Conservation (phyloP, 768 basidiomycete genomes). For the Lepiota venenata region DNA sequence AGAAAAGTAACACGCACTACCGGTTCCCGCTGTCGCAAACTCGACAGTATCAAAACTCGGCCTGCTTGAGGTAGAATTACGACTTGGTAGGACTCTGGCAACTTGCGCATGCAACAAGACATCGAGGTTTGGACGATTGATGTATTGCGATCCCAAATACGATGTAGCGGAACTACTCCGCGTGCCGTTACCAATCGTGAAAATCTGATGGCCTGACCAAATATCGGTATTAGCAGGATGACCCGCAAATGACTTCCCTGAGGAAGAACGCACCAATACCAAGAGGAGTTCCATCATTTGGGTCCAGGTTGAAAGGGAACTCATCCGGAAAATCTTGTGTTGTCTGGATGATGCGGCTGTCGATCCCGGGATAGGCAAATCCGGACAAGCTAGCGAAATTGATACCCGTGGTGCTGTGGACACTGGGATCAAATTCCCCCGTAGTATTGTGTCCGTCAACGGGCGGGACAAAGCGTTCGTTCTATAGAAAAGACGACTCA, state of each 20-base stretch:
- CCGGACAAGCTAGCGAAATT: conserved; percentile 29
- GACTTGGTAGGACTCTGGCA: neutral
- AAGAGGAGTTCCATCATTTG: conserved; percentile 25
- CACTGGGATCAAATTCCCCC: conserved; percentile 29
- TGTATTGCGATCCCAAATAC: conserved; percentile 17
- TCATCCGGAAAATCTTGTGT: conserved; percentile 22
- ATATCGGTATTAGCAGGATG: neutral
- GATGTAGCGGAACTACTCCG: conserved; percentile 20
- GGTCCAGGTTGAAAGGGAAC: conserved; percentile 26
- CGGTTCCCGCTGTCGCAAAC: neutral
- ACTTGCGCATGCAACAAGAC: conserved; percentile 13
- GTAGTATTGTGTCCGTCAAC: conserved; percentile 33
- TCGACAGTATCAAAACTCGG: neutral
- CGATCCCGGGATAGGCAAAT: conserved; percentile 23
- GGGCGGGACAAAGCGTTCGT: conserved; percentile 30
- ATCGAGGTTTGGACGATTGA: conserved; percentile 19
- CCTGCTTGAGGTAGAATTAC: neutral
- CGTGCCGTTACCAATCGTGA: conserved; percentile 13
- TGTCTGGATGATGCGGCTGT: conserved; percentile 27
- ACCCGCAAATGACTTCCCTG: too few relatives aligned
- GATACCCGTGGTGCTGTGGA: conserved; percentile 31
- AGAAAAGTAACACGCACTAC: too few relatives aligned
- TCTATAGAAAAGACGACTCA: conserved; percentile 19
- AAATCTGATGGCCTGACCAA: neutral
- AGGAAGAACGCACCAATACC: conserved; percentile 14